Evolutionary conservation across 257 asterid species (phyloP).

Genomic region (Gynochthodes officinalis): DNA sequence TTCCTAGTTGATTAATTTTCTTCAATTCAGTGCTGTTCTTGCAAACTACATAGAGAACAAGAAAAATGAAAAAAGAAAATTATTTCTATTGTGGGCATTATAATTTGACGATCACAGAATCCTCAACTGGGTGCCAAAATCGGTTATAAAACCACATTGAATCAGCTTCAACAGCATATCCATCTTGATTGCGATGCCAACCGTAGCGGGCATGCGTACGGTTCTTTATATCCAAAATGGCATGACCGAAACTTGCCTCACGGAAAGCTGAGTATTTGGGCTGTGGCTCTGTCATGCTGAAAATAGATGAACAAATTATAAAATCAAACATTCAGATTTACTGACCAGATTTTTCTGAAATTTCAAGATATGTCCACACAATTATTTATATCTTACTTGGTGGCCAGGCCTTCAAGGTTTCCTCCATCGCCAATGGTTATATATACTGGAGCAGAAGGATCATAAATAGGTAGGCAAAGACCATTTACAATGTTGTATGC

Average conservation of each 20-base stretch:
- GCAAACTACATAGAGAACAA: not conserved
- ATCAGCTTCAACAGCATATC: constrained; percentile 67
- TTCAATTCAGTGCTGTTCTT: not conserved
- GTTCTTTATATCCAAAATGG: constrained; percentile 63
- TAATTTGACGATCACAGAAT: constrained; percentile 31
- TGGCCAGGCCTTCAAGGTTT: constrained; percentile 62
- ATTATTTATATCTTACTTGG: constrained; percentile 30
- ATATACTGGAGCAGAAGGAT: constrained; percentile 63
- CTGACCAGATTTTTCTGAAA: not conserved
- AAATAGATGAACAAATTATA: not conserved
- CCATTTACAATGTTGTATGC: constrained; percentile 52
- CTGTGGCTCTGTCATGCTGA: constrained; percentile 87
- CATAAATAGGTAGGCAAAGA: constrained; percentile 40
- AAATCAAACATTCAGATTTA: not conserved
- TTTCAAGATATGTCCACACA: not conserved
- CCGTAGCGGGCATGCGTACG: constrained; percentile 68
- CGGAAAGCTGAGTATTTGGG: constrained; percentile 81
- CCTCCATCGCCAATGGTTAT: constrained; percentile 78
- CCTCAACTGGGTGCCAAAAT: constrained; percentile 54
- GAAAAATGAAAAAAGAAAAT: constrained; percentile 1
- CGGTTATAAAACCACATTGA: constrained; percentile 70
- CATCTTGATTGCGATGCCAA: constrained; percentile 90
- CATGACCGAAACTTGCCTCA: constrained; percentile 97
- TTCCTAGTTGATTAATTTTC: no score
- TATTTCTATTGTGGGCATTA: constrained; percentile 8